Evolutionary conservation across 768 basidiomycete genomes (phyloP).

Genomic region (Hirschioporus abietinus): DNA sequence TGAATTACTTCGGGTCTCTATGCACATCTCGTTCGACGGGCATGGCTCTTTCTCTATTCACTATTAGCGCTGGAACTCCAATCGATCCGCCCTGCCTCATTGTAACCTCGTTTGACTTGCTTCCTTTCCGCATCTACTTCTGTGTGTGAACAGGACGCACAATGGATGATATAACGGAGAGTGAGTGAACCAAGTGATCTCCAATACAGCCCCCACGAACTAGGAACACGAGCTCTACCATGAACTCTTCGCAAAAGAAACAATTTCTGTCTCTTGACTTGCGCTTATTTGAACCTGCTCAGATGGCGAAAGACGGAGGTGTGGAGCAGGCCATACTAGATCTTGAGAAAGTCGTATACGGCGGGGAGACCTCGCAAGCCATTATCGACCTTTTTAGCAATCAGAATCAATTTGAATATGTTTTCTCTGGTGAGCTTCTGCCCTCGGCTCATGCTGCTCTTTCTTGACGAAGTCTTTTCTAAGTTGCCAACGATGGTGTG

Average conservation of each 20-base stretch:
- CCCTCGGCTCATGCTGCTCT: not conserved
- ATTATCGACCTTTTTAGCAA: not conserved
- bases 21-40: not conserved
- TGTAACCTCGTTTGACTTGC: not conserved
- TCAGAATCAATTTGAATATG: slow-evolving; percentile 24
- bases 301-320: not conserved
- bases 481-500: slow-evolving; percentile 3
- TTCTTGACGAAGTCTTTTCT: not conserved
- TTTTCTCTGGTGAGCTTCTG: slow-evolving; percentile 23
- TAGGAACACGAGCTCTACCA: not conserved
- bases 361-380: not conserved
- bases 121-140: not conserved
- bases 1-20: not conserved
- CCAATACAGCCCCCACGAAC: not conserved
- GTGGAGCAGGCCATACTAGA: not conserved
- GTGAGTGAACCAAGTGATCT: not conserved
- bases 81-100: not conserved
- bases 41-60: not conserved
- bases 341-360: not conserved
- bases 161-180: not conserved
- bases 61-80: not conserved
- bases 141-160: not conserved
- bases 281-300: not conserved
- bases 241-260: not conserved
- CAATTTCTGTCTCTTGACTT: not conserved